Evolutionary conservation across 1,284 basidiomycete genomes (phyloP).

Genomic region (Pyrrhoderma lamaoense): DNA sequence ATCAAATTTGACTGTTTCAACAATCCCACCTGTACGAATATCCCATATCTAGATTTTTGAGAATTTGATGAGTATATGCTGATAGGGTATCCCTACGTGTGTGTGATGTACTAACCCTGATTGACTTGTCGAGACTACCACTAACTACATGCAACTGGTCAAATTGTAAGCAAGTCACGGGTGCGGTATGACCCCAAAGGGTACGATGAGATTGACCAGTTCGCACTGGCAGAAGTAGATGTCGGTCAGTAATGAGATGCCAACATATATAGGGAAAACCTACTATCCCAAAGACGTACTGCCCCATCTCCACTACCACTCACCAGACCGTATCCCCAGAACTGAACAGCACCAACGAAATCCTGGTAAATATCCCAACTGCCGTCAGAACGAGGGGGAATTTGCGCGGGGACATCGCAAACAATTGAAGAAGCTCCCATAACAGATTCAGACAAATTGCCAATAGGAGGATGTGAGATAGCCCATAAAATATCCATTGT

Average conservation of each 20-base stretch:
- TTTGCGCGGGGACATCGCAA: constrained; percentile 54
- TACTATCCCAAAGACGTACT: constrained; percentile 99
- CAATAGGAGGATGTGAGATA: constrained; percentile 72
- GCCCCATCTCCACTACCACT: constrained; percentile 96
- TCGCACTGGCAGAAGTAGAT: constrained; percentile 57
- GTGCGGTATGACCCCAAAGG: constrained; percentile 87
- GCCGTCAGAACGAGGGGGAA: constrained; percentile 83
- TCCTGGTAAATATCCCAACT: constrained; percentile 95
- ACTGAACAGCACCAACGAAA: constrained; percentile 96
- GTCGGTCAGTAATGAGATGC: not conserved
- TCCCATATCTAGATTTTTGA: constrained; percentile 99
- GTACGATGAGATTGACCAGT: constrained; percentile 97
- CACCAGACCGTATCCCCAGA: constrained; percentile 97
- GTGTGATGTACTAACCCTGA: constrained; percentile 54
- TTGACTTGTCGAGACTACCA: constrained; percentile 90
- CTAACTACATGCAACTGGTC: constrained; percentile 92
- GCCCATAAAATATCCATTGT: constrained; percentile 99
- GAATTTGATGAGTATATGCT: too few species aligned
- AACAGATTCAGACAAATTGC: constrained; percentile 24
- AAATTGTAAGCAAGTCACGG: constrained; percentile 93
- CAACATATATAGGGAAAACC: constrained; percentile 34
- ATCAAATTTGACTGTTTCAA: constrained; percentile 89
- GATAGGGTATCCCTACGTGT: too few species aligned
- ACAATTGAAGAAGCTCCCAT: constrained; percentile 44
- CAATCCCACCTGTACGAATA: constrained; percentile 80